Evolutionary conservation across 495 filamentous ascomycete genomes (phyloP), one percentile per base, ranked within the genome.

Genomic region (Aspergillus funiculosus): DNA sequence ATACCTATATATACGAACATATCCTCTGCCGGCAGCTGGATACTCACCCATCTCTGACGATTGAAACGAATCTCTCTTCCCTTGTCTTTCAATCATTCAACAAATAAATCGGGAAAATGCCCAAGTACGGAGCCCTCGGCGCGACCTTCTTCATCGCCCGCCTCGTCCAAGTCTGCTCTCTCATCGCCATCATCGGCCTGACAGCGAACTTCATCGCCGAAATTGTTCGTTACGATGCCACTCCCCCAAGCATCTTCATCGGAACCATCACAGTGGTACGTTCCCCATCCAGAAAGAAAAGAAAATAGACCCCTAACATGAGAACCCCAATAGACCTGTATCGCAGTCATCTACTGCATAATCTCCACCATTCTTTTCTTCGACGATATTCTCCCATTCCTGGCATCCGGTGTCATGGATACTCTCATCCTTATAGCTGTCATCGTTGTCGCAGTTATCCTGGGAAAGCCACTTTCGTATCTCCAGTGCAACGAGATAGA

Each of bases 161-260:
- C 21, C 70, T 77, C 18, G 73, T 90, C 46, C 82, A 95, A 61
- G 70, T 76, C 36, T 69, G 81, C 38, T 82, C 75, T 15, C 80
- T 97, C 49, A 78, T 95, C 52, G 73, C 79, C 35, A 80, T 89
- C 51, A 84, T 95, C 56, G 88, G 88, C 39, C 78, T 95, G 50
- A 80, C 78, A 1, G 77, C 87, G 43, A 87, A 87, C 60, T 91
- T 95, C 69, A 81, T 95, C 58, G 77, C 79, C n/a, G 67, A 81
- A 21, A 87, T 94, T 46, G 75, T 89, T n/a, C 53, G 68, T 9
- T 72, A 64, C 21, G 73, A 81, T 35, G 73, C 77, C 27, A 72
- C 75, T 5, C 79, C 85, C 0, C 86, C 87, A 0, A 66, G 77
- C 4, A 78, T 89, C 39, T 69, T 97, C 6, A 77, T 95, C 11